Evolutionary conservation across 441 rosid genomes (phyloP).

Genomic region (Omphalea diandra): DNA sequence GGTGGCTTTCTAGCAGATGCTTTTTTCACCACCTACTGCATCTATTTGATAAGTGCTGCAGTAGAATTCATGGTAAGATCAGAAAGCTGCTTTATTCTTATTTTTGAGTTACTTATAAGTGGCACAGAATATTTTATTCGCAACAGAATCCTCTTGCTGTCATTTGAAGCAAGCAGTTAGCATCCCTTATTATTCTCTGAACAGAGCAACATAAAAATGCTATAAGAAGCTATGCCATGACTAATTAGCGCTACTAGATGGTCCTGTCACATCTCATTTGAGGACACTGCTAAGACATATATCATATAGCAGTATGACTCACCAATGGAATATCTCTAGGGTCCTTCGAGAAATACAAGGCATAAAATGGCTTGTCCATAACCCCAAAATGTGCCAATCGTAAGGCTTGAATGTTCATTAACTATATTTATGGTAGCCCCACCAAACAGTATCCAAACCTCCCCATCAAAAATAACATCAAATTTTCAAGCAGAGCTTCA

Average conservation of each 20-base stretch:
- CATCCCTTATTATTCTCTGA: neutral
- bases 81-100: neutral
- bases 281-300: neutral
- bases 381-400: conserved; percentile 15
- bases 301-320: conserved; percentile 2
- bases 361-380: conserved; percentile 10
- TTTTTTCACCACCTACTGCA: conserved; percentile 57
- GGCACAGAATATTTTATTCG: neutral
- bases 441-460: conserved; percentile 7
- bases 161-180: neutral
- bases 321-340: conserved; percentile 9
- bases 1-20: conserved; percentile 86
- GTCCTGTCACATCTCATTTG: conserved; percentile 8
- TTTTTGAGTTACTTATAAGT: neutral
- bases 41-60: conserved; percentile 65
- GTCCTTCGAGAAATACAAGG: conserved; percentile 15
- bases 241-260: neutral
- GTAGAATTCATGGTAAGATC: conserved; percentile 62
- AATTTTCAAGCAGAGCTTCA: neutral
- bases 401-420: conserved; percentile 14
- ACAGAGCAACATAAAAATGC: neutral
- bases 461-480: neutral
- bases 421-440: conserved; percentile 12
- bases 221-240: neutral
- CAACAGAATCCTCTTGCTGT: neutral